These are phyloP conservation scores for Termitomyces sp. DNA, from an alignment of 768 basidiomycete species.

Conservation along the genomic window DNA sequence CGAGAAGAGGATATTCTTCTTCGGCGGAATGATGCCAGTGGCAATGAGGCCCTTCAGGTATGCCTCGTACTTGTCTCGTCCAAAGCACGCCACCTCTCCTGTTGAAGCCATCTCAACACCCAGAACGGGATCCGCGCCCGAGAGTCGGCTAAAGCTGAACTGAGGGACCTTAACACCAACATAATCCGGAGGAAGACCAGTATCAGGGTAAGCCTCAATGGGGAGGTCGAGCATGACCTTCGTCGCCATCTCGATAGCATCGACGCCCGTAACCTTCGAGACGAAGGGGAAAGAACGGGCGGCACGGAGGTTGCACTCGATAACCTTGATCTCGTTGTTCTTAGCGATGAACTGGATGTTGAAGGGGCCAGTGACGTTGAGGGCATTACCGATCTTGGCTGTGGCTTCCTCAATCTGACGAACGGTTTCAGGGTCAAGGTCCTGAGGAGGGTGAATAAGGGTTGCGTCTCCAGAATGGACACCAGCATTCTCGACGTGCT, in stretches of 20 bases:
- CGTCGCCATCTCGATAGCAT: conserved; percentile 98
- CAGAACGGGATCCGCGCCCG: conserved; percentile 94
- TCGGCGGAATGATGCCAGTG: conserved; percentile 89
- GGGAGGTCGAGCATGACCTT: conserved; percentile 95
- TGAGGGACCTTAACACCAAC: conserved; percentile 99
- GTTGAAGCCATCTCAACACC: conserved; percentile 99
- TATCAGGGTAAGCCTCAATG: conserved; percentile 85
- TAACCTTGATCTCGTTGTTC: conserved; percentile 99
- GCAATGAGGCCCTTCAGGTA: conserved; percentile 97
- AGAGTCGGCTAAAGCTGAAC: conserved; percentile 95
- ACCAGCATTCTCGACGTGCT: conserved; percentile 98
- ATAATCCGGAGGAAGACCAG: conserved; percentile 84
- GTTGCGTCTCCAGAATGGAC: conserved; percentile 99
- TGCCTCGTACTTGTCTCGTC: conserved; percentile 95
- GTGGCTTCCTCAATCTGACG: conserved; percentile 96
- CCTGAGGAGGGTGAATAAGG: conserved; percentile 96
- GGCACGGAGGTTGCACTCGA: conserved; percentile 97
- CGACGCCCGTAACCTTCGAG: conserved; percentile 95
- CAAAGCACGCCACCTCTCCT: conserved; percentile 98
- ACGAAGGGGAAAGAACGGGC: conserved; percentile 99
- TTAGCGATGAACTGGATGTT: conserved; percentile 99
- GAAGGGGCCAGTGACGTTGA: conserved; percentile 97
- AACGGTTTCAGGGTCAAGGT: conserved; percentile 95
- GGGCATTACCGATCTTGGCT: conserved; percentile 93
- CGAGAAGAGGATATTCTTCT: conserved; percentile 97